Conservation (phyloP, 495 filamentous ascomycete species). For the Staphylotrichum longicolle region DNA sequence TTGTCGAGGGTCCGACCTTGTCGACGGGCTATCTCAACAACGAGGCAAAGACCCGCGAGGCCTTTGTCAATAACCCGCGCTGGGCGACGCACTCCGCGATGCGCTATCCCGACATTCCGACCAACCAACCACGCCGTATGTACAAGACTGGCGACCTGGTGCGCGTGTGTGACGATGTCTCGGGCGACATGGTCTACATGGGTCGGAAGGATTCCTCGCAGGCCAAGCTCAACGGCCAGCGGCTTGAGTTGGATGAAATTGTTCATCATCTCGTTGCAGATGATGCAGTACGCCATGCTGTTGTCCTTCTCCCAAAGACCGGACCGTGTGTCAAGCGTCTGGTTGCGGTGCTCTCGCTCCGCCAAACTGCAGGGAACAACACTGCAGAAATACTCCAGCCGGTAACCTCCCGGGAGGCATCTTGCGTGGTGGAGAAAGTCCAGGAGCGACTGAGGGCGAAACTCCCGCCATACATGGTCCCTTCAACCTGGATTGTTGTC, state of each 20-base stretch:
- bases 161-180: constrained; percentile 46
- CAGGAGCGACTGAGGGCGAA: constrained; percentile 27
- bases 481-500: constrained; percentile 54
- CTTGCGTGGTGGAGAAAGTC: constrained; percentile 23
- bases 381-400: constrained; percentile 9
- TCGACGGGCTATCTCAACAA: constrained; percentile 27
- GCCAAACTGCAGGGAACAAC: background rate
- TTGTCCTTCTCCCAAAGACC: constrained; percentile 20
- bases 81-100: constrained; percentile 33
- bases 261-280: constrained; percentile 43
- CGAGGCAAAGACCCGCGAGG: constrained; percentile 21
- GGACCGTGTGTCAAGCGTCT: constrained; percentile 26
- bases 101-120: constrained; percentile 17
- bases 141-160: constrained; percentile 63
- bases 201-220: constrained; percentile 35
- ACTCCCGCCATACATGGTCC: constrained; percentile 56
- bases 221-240: constrained; percentile 42
- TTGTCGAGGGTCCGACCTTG: constrained; percentile 45
- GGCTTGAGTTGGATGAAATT: constrained; percentile 49
- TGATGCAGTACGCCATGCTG: constrained; percentile 22
- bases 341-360: constrained; percentile 24
- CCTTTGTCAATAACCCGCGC: constrained; percentile 26
- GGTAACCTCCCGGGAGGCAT: constrained; percentile 15
- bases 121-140: constrained; percentile 26
- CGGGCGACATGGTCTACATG: constrained; percentile 53